Evolutionary conservation across 805 yeast species (phyloP), one percentile per base, ranked within the genome.

Genomic region (Monosporozyma servazzii): DNA sequence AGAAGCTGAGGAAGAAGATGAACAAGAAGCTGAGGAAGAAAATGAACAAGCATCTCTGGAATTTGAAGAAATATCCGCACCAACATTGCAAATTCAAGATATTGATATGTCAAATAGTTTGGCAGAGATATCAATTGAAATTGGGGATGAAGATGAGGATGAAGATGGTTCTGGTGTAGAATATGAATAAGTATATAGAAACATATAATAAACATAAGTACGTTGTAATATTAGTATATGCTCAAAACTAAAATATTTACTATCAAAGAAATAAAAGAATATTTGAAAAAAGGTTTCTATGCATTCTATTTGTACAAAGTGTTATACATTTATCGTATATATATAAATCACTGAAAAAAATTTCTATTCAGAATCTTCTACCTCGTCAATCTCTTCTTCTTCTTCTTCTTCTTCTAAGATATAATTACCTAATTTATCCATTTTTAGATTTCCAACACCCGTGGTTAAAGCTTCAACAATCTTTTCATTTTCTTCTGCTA

Each of bases 401-500:
- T 55, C 13, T 58, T 57, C 33, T 6, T 42, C 46, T 27, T 67
- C 71, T 39, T 84, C 87, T 39, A 87, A 64, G 33, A 86, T 82
- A 64, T 87, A 87, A 67, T 87, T 87, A 41, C 96, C 96, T 45
- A 87, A 65, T 59, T 82, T 85, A 64, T 87, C 96, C 84, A 84
- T 81, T 64, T 84, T 85, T 56, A 87, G 67, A n/a, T 80, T 75
- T 46, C 76, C 73, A 2, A 76, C 78, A 20, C 91, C 93, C 5
- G 69, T 64, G 11, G 81, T 79, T 48, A 86, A 68, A 2, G 91
- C 93, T 55, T 80, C 80, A 25, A 86, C 79, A 61, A 86, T 87
- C 61, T 78, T 77, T 44, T 77, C 82, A 39, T 78, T 81, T 45
- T 75, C 79, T 23, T 70, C 75, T 9, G 67, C 74, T 0, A 67